Conservation (phyloP, 257 asterid species). For the Solanum virginianum region DNA sequence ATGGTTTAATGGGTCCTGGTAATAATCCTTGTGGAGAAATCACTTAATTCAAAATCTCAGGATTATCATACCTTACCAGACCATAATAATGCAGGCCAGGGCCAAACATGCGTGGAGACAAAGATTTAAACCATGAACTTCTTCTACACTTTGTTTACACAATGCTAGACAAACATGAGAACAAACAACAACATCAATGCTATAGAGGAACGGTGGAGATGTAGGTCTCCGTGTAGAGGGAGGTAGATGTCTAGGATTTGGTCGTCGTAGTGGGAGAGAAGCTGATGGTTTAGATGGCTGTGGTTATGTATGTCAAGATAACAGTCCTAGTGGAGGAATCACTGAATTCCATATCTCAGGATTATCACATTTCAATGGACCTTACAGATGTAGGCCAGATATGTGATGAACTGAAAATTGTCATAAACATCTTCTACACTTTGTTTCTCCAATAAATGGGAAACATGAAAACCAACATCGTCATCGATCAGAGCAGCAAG, state of each 20-base stretch:
- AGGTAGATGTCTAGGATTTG: background rate
- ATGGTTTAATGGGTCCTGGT: background rate
- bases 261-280: background rate
- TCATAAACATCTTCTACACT: background rate
- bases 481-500: background rate
- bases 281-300: background rate
- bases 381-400: constrained; percentile 4
- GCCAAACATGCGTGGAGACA: background rate
- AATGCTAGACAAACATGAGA: background rate
- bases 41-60: background rate
- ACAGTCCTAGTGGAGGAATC: background rate
- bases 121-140: background rate
- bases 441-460: background rate
- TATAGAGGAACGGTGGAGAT: background rate
- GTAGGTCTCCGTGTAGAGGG: background rate
- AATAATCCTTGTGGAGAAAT: background rate
- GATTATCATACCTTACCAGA: background rate
- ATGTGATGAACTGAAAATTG: background rate
- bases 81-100: background rate
- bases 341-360: background rate
- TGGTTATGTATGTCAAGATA: background rate
- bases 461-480: too few species aligned
- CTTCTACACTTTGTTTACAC: background rate
- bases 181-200: background rate
- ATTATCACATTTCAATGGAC: background rate